Base-by-base conservation (phyloP, 805 yeast genomes). In the Ogataea pignaliae region DNA sequence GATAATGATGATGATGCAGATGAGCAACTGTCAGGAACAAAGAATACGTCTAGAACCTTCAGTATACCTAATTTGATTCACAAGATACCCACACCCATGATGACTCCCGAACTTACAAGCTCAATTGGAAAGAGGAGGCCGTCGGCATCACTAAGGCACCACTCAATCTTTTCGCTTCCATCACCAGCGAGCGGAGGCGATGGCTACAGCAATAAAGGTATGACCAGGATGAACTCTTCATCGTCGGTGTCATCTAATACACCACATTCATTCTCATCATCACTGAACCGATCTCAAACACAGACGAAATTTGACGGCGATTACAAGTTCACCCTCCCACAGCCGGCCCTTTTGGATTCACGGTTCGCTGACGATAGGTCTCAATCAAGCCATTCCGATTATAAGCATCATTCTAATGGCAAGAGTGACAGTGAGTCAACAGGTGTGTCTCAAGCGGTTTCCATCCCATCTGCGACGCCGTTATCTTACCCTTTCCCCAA, bases 321-420 rank as follows among this genome's bases (percentile, higher is more conserved):
- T 10, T 30, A 36, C 16, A 37, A 43, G 9, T 58, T 59, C 36
- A 54, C 52, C 35, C 44, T 59, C 3, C 64, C 64, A 1, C 41
- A 54, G 12, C 63, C 64, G 10, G 64, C 64, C 1, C 54, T 59
- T 6, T 50, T 47, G 15, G 61, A 56, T 32, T 48, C 48, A 13
- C 40, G 40, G 17, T 14, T 42, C 17, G 10, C 10, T 12, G 17
- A 36, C 10, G 15, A 31, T 39, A n/a, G 7, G 26, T 21, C 26
- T 33, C 32, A 28, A 12, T 9, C 29, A 36, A 12, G 5, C 8
- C 40, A 50, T 39, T 39, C 44, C 9, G 37, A 41, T 16, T 29
- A 31, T n/a, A 21, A 21, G n/a, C 30, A 12, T 17, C 38, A 18
- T n/a, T 10, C 12, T 14, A n/a, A 14, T 26, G 26, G 15, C 12